Conservation (phyloP, 768 basidiomycete genomes). For the Leucocoprinus birnbaumii region DNA sequence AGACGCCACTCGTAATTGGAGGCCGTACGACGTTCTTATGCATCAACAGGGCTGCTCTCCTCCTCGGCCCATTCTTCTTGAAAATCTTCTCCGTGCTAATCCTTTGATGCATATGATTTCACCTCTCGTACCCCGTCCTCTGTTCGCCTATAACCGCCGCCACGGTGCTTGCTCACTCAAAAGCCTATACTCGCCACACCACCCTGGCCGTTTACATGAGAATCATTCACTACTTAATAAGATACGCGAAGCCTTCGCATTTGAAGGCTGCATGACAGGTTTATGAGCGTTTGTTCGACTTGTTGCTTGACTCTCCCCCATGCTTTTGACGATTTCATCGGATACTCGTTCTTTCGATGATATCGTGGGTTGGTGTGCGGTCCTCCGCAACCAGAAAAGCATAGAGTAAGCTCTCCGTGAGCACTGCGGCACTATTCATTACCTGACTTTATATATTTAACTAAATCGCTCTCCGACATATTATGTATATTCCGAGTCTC, state of each 20-base stretch:
- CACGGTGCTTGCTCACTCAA: background rate
- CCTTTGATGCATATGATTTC: background rate
- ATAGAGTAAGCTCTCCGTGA: too few species aligned
- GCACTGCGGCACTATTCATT: too few species aligned
- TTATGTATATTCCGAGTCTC: too few species aligned
- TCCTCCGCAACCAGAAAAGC: too few species aligned
- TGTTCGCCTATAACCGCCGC: background rate
- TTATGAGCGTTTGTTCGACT: constrained; percentile 2
- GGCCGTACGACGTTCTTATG: background rate
- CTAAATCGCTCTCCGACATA: too few species aligned
- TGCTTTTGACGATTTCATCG: background rate
- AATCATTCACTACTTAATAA: background rate
- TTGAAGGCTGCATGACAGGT: constrained; percentile 3
- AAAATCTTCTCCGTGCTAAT: background rate
- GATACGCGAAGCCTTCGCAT: background rate
- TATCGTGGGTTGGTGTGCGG: too few species aligned
- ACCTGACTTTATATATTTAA: too few species aligned
- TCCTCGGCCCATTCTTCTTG: background rate
- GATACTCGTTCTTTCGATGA: background rate
- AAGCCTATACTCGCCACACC: constrained; percentile 4
- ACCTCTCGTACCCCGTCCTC: background rate
- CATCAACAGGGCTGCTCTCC: background rate
- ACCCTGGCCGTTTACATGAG: background rate
- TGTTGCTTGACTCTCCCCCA: background rate
- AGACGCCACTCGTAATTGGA: constrained; percentile 7